These are phyloP conservation scores for Zygoascus hellenicus DNA, from an alignment of 1,139 yeast species.

Conservation along the genomic window DNA sequence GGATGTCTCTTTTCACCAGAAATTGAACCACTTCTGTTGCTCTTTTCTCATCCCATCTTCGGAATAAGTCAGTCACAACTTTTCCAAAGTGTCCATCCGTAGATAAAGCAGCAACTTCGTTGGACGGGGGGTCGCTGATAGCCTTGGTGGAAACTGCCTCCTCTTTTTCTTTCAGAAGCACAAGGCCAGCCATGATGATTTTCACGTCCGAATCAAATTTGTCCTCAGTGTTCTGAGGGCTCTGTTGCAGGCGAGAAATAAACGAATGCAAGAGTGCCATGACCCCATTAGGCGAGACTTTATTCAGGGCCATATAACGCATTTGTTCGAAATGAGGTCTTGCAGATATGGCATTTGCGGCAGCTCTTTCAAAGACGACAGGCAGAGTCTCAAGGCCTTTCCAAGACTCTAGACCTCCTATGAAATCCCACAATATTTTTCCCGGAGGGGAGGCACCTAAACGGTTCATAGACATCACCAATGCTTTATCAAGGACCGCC, in stretches of 20 bases:
- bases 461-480: conserved; percentile 8
- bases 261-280: conserved; percentile 9
- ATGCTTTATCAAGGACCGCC: conserved; percentile 9
- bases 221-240: background rate
- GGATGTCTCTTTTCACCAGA: conserved; percentile 10
- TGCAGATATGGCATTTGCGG: conserved; percentile 10
- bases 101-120: background rate
- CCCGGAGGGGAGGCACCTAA: conserved; percentile 11
- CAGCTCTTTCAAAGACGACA: conserved; percentile 9
- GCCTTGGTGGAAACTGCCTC: background rate
- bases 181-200: conserved; percentile 15
- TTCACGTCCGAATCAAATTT: conserved; percentile 16
- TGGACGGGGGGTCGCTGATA: background rate
- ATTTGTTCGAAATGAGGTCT: conserved; percentile 19
- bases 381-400: conserved; percentile 8
- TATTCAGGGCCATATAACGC: conserved; percentile 17
- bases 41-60: conserved; percentile 13
- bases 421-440: conserved; percentile 15
- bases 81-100: conserved; percentile 10
- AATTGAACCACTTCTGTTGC: conserved; percentile 13
- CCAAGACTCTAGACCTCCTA: conserved; percentile 13
- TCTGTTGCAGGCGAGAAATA: conserved; percentile 7
- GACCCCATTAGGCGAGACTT: conserved; percentile 14
- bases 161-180: conserved; percentile 14
- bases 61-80: conserved; percentile 13